Evolutionary conservation across 805 yeast genomes (phyloP).

Genomic region (Lipomyces starkeyi): DNA sequence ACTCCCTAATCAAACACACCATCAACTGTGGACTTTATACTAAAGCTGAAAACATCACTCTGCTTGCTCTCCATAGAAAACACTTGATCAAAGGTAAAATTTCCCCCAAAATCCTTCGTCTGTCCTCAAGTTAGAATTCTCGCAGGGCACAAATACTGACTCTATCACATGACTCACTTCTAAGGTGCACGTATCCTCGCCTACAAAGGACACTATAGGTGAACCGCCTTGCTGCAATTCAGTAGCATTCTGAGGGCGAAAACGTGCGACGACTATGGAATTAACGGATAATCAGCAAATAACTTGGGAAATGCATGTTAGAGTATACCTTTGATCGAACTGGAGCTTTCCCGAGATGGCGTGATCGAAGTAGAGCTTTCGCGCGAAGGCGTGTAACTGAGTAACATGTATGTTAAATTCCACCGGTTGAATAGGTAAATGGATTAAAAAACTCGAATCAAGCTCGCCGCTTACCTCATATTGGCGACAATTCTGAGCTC

Average conservation of each 20-base stretch:
- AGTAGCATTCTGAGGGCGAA: conserved; percentile 60
- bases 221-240: conserved; percentile 44
- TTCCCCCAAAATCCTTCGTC: conserved; percentile 37
- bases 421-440: background rate
- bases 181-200: conserved; percentile 42
- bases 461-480: conserved; percentile 1
- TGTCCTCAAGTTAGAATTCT: conserved; percentile 2
- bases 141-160: too few species aligned
- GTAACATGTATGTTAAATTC: background rate
- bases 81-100: conserved; percentile 69
- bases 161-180: conserved; percentile 21
- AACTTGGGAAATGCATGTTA: background rate
- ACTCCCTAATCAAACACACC: conserved; percentile 27
- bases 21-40: conserved; percentile 66
- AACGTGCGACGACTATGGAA: conserved; percentile 69
- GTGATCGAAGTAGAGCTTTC: background rate
- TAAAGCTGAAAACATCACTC: conserved; percentile 61
- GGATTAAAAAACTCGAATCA: background rate
- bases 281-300: background rate
- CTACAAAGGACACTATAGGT: conserved; percentile 39
- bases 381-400: background rate
- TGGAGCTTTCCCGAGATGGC: conserved; percentile 26
- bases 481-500: background rate
- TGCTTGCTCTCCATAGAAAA: conserved; percentile 62
- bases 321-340: conserved; percentile 32